A percentile compares a stretch with the other conserved stretches of the same genome.
Conservation (phyloP, 192 early-diverging fungal species). For the Phycomyces nitens region DNA sequence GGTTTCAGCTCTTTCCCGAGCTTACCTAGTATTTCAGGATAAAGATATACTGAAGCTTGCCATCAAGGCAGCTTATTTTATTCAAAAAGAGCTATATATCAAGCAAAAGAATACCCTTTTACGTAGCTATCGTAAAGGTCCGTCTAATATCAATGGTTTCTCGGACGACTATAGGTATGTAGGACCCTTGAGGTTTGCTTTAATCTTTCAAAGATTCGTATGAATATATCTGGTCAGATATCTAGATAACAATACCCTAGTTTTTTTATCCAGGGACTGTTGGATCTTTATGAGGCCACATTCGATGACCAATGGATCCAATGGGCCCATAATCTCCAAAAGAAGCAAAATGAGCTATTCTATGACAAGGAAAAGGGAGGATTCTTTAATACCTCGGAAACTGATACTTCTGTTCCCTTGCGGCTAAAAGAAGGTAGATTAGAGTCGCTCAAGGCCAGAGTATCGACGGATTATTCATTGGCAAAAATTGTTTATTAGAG, state of each 20-base stretch:
- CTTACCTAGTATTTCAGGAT: slow-evolving; percentile 37
- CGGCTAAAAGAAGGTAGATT: slow-evolving; percentile 58
- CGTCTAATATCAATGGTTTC: slow-evolving; percentile 47
- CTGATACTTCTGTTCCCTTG: slow-evolving; percentile 42
- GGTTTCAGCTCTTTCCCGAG: slow-evolving; percentile 46
- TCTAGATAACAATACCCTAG: slow-evolving; percentile 1
- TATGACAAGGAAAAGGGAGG: slow-evolving; percentile 49
- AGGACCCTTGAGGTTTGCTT: slow-evolving; percentile 36
- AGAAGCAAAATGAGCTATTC: slow-evolving; percentile 51
- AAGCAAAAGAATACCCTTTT: slow-evolving; percentile 29
- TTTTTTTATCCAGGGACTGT: slow-evolving; percentile 47
- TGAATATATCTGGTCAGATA: not conserved
- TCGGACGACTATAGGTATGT: slow-evolving; percentile 54
- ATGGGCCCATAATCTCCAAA: slow-evolving; percentile 59
- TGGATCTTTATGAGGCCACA: slow-evolving; percentile 56
- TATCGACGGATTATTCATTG: too few species aligned
- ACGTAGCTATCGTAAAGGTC: slow-evolving; percentile 46
- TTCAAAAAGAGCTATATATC: slow-evolving; percentile 45
- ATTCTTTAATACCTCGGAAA: slow-evolving; percentile 45
- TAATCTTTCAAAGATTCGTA: too few species aligned
- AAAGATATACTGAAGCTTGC: slow-evolving; percentile 38
- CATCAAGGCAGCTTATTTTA: slow-evolving; percentile 42
- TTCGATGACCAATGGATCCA: slow-evolving; percentile 48
- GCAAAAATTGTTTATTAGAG: too few species aligned
- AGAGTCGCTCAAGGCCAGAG: too few species aligned